Conservation (phyloP, 805 yeast genomes). For the Candida ortonii region DNA sequence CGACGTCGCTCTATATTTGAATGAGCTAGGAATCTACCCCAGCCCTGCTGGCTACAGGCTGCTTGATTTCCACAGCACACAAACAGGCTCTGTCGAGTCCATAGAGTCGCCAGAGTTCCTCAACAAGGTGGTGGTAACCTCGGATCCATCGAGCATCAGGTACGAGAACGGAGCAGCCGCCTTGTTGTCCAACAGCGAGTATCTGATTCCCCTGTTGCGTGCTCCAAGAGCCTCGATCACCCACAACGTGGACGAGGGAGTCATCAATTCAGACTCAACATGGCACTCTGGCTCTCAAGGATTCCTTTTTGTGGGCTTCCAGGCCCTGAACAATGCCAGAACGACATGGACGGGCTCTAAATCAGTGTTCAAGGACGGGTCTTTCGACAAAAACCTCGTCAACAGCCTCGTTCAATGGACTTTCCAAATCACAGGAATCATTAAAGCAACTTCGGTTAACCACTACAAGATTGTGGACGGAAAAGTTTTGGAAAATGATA, state of each 20-base stretch:
- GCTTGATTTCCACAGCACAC: slow-evolving; percentile 58
- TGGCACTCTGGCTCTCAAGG: slow-evolving; percentile 87
- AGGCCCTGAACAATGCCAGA: slow-evolving; percentile 76
- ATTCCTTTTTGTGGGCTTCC: slow-evolving; percentile 71
- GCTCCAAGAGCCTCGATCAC: slow-evolving; percentile 68
- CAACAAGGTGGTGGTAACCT: slow-evolving; percentile 29
- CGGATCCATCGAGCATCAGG: slow-evolving; percentile 6
- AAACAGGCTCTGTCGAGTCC: slow-evolving; percentile 19
- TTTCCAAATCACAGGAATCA: slow-evolving; percentile 63
- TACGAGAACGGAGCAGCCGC: slow-evolving; percentile 60
- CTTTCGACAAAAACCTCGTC: slow-evolving; percentile 38
- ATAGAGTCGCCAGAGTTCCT: slow-evolving; percentile 28
- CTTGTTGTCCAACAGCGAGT: slow-evolving; percentile 63
- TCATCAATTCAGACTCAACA: slow-evolving; percentile 37
- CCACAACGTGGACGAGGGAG: slow-evolving; percentile 42
- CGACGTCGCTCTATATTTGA: slow-evolving; percentile 61
- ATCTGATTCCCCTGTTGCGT: slow-evolving; percentile 64
- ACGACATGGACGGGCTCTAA: slow-evolving; percentile 76
- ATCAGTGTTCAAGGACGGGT: slow-evolving; percentile 45
- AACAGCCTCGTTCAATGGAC: slow-evolving; percentile 62
- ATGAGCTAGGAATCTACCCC: slow-evolving; percentile 80
- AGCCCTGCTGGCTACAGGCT: slow-evolving; percentile 69
- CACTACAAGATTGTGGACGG: slow-evolving; percentile 50
- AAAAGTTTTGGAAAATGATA: slow-evolving; percentile 33
- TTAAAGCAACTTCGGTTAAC: slow-evolving; percentile 50